phyloP scores from a whole-genome alignment of 441 rosid genomes.

The Manihot esculenta region DNA sequence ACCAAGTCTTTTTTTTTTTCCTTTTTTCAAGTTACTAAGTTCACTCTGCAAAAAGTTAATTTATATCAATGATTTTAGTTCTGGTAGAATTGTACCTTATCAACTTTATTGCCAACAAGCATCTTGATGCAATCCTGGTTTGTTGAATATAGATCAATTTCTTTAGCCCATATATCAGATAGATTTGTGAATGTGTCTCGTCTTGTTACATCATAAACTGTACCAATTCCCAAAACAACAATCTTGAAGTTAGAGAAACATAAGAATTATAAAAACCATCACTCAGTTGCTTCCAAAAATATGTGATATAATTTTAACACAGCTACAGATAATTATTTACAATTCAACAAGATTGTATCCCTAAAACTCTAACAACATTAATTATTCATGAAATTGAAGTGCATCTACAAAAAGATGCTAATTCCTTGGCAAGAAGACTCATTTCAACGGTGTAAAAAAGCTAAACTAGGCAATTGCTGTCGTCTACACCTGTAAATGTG shows the following conservation, averaged over 20 bases:
- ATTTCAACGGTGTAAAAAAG: neutral
- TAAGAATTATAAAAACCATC: neutral
- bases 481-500: neutral
- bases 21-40: no score
- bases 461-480: neutral
- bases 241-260: neutral
- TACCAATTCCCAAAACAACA: constrained; percentile 9
- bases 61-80: neutral
- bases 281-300: neutral
- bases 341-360: neutral
- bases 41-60: neutral
- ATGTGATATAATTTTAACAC: neutral
- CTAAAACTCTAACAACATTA: neutral
- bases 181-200: constrained; percentile 53
- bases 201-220: constrained; percentile 49
- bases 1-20: no score
- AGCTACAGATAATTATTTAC: neutral
- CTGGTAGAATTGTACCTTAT: constrained; percentile 32
- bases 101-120: constrained; percentile 63
- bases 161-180: constrained; percentile 57
- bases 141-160: constrained; percentile 50
- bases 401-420: neutral
- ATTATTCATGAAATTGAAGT: neutral
- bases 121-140: constrained; percentile 58
- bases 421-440: neutral